Base-by-base conservation (phyloP, 1,284 basidiomycete species). In the Austroboletus novae-zelandiae region DNA sequence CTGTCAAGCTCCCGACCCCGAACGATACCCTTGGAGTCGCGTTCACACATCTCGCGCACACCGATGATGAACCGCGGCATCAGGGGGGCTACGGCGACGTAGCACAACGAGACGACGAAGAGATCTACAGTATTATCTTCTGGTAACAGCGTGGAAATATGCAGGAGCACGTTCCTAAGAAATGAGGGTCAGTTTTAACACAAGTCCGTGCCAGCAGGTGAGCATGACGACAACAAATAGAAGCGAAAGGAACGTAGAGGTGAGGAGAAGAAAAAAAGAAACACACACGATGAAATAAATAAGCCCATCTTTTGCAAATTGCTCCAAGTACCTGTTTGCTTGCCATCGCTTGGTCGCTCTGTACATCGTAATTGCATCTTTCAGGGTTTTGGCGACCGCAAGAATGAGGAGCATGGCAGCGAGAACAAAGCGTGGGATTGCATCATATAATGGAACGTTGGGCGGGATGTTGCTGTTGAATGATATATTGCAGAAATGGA, bases 201-300 rank as follows among this genome's bases (percentile, higher is more conserved):
- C 27, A 27, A 27, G 27, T 1, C 32, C 32, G 32, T 15, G 32
- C n/a, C 5, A 34, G 36, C 7, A 7, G 17, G 36, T 14, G 4
- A 9, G 17, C n/a, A 5, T 6, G 6, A 37, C 20, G 37, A 20
- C 30, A 15, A 14, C n/a, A 10, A 35, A 35, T 14, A 15, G 10
- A 23, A 14, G 10, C 37, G 37, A 39, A 20, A 20, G 9, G n/a
- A n/a, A 23, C 20, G 20, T 23, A 23, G 20, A n/a, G 36, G 13
- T 15, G 11, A 34, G 10, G 14, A 11, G 36, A n/a, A 18, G 14
- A 11, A n/a, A n/a, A 18, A 20, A 15, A 9, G 32, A 35, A 14
- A 50, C 49, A 9, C 37, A 55, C 53, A 39, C 15, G 9, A 50
- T 4, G 23, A 55, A 54, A 23, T 54, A 55, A 23, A 50, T 23